phyloP scores from a whole-genome alignment of 768 basidiomycete species.

The Russula vinacea region DNA sequence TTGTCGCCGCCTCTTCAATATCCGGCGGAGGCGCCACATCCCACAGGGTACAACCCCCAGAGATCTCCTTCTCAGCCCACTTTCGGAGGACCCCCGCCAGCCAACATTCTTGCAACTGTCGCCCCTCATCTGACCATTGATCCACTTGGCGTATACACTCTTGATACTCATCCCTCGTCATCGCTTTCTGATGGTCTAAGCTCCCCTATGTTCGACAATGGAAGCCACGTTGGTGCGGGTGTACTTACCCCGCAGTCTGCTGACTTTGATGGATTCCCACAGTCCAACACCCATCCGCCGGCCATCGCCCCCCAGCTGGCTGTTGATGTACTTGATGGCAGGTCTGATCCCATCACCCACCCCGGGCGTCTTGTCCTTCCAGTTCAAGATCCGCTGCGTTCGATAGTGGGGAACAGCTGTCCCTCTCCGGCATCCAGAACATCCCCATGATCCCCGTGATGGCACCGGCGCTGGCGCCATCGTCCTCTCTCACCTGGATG shows the following conservation, averaged over 20 bases:
- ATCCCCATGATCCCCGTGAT: no score
- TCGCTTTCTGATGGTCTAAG: background rate
- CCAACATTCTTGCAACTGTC: background rate
- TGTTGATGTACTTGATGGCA: background rate
- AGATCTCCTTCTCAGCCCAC: background rate
- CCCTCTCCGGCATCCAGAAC: no score
- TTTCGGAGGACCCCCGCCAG: background rate
- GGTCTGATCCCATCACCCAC: background rate
- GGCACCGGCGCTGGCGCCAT: background rate
- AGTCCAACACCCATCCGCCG: background rate
- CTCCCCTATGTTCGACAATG: background rate
- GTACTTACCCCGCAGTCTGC: background rate
- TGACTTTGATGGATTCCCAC: background rate
- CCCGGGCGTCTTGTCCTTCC: background rate
- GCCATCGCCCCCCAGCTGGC: background rate
- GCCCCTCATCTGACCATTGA: background rate
- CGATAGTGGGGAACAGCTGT: no score
- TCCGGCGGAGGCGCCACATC: no score
- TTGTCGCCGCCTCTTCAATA: background rate
- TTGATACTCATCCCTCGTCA: background rate
- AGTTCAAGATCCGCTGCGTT: conserved; percentile 8
- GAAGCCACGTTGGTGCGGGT: background rate
- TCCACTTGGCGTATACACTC: background rate
- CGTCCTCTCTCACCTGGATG: background rate
- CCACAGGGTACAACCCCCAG: background rate